Evolutionary conservation across 2,329 filamentous ascomycete species (phyloP), one percentile per base, ranked within the genome.

Genomic region (Byssoonygena ceratinophila): DNA sequence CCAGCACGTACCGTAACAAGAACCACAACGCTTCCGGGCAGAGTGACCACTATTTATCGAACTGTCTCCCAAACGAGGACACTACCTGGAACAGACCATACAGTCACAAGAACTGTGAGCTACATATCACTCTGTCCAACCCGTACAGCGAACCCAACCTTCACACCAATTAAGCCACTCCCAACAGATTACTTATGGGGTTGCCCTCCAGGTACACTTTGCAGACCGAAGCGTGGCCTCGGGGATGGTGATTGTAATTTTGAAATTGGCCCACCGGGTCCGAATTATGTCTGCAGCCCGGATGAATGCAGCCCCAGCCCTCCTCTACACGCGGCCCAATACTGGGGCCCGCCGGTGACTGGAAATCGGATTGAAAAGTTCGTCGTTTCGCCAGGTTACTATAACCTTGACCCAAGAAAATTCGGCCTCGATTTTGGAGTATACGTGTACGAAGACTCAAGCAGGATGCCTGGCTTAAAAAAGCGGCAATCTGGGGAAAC

Each of bases 371-470:
- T 55, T 20, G 54, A 55, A 11, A 80, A 77, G 60, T 82, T 76
- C 56, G 75, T 75, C 1, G 71, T 76, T 1, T 72, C 70, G 0
- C 62, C 71, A 0, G 78, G 75, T 2, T 85, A 84, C 62, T 86
- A 81, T 67, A 76, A 85, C 54, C 72, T 86, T n/a, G 71, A 81
- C 52, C 79, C 83, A 0, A 64, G 71, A 1, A 73, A 73, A 0
- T 87, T 86, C 54, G 82, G 82, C 3, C 68, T 86, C 14, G 76
- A 73, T 46, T 82, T 79, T 54, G 76, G 76, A 39, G 81, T 85
- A 16, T 85, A 84, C 55, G 71, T 73, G 18, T 66, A 73, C 22
- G 58, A 59, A 2, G 54, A 55, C 16, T 52, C 53, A 9, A 56
- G 57, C 0, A 44, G 55, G 0, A 53, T 45, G 11, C 40, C 20